A percentile compares a stretch with the other conserved stretches of the same genome.
Evolutionary conservation across 805 yeast species (phyloP).

Genomic region (Ogataea methylovora): DNA sequence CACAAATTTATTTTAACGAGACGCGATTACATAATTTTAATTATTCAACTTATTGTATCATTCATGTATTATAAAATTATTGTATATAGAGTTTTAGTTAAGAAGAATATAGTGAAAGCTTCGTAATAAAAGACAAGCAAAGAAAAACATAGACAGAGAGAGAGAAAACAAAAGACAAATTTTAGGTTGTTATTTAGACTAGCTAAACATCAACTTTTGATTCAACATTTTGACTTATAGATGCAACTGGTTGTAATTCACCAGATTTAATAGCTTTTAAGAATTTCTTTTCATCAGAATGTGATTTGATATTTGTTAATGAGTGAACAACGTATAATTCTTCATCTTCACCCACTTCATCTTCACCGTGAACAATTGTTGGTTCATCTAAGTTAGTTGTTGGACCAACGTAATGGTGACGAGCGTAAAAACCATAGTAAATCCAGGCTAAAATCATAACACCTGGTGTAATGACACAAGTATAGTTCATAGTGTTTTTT

Average conservation of each 20-base stretch:
- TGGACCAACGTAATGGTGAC: conserved; percentile 54
- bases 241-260: conserved; percentile 12
- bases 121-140: no score
- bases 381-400: conserved; percentile 21
- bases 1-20: no score
- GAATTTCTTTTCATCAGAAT: conserved; percentile 11
- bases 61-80: no score
- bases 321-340: conserved; percentile 14
- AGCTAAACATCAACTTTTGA: not conserved
- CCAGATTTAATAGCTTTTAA: conserved; percentile 12
- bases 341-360: conserved; percentile 10
- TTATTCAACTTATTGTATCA: no score
- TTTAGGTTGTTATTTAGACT: not conserved
- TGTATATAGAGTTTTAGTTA: no score
- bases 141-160: no score
- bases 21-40: no score
- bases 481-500: conserved; percentile 56
- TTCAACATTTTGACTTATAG: conserved; percentile 6
- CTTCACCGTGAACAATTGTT: conserved; percentile 15
- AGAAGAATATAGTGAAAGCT: no score
- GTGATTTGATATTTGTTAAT: conserved; percentile 5
- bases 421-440: conserved; percentile 47
- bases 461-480: conserved; percentile 47
- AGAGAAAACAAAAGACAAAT: no score
- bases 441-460: conserved; percentile 48